phyloP scores from a whole-genome alignment of 2,329 filamentous ascomycete species.

The Seiridium unicorne region DNA sequence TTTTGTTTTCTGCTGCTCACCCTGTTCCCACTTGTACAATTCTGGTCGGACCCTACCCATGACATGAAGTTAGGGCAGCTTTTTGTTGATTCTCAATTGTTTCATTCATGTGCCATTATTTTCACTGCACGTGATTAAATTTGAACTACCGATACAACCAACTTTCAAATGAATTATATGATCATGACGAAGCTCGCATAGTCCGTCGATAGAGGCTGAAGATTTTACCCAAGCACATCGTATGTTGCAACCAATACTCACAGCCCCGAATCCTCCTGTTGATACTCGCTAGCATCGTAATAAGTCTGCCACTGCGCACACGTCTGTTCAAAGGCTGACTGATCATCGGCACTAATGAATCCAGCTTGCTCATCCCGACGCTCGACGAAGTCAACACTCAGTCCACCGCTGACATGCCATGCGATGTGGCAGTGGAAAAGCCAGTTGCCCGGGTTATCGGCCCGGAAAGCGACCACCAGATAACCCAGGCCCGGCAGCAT shows the following conservation, averaged over 20 bases:
- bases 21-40: too few species aligned
- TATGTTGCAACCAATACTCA: neutral
- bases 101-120: neutral
- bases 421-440: conserved; percentile 16
- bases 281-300: neutral
- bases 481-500: conserved; percentile 42
- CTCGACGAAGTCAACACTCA: conserved; percentile 14
- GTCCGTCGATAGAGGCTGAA: too few species aligned
- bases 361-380: neutral
- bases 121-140: too few species aligned
- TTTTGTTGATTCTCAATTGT: neutral
- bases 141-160: too few species aligned
- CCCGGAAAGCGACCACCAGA: conserved; percentile 42
- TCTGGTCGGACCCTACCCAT: too few species aligned
- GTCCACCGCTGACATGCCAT: conserved; percentile 12
- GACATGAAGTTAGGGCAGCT: too few species aligned
- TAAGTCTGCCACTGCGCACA: neutral
- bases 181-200: too few species aligned
- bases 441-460: conserved; percentile 48
- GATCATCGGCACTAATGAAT: neutral
- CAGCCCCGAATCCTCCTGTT: neutral
- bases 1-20: too few species aligned
- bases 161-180: too few species aligned
- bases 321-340: neutral
- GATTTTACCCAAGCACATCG: too few species aligned